Evolutionary conservation across 345 rosid species (phyloP), one percentile per base, ranked within the genome.

Genomic region (Euclidium syriacum): DNA sequence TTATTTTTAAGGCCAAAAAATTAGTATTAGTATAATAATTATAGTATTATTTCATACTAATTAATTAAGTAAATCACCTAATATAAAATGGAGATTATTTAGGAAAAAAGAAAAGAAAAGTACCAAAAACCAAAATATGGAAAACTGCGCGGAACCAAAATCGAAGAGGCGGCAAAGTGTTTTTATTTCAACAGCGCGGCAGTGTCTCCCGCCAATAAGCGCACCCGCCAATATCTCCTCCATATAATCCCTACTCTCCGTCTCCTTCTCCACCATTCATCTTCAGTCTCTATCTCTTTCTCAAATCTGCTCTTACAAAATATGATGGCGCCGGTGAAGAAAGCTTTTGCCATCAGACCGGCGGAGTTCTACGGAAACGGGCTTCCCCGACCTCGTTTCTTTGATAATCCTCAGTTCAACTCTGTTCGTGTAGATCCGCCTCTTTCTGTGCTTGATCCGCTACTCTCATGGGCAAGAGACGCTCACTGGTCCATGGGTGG

Each of bases 401-500:
- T 77, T 66, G 68, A 80, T 7, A 80, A 82, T 6, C 79, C 75
- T 7, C 77, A 61, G 66, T 52, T 74, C 70, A 84, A 72, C 58
- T 0, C 68, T 4, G 80, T 59, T 11, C 84, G 98, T 1, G 82
- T 89, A 0, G 94, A 87, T 53, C 96, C 97, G 3, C 98, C 98
- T 0, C 53, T 61, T 1, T 41, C 90, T 1, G 88, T 89, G 30
- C 75, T 79, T 26, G 98, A 87, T 49, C 90, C 98, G 8, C 72
- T 92, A 2, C 89, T 86, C 7, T 73, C 95, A 0, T 92, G 98
- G 98, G 98, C 98, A 1, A 36, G 57, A 24, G 98, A 89, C 38
- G 98, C 98, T 7, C 98, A 92, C 79, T 92, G 98, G 98, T 83
- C 97, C 46, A 92, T 92, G 98, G 98, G 98, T 10, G 98, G 98